Base-by-base conservation (phyloP, 768 basidiomycete species). In the Suillus subluteus region DNA sequence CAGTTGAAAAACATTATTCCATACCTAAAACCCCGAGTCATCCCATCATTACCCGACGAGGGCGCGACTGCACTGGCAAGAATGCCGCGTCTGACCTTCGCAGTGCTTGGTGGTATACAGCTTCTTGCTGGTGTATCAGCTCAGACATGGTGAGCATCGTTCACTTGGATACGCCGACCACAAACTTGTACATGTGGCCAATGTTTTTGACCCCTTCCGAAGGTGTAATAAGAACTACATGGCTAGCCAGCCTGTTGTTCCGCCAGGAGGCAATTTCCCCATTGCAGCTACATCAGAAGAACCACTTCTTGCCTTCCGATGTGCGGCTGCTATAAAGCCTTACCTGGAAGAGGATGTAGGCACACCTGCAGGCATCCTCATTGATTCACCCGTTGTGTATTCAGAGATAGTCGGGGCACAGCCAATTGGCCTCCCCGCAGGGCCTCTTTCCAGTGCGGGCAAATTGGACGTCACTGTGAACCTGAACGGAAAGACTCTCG, bases 161-260 rank as follows among this genome's bases (percentile, higher is more conserved):
- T 21, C 38, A 41, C 7, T 43, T 21, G 0, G 21, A 21, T 38
- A 2, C n/a, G n/a, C 30, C 50, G 26, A 58, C 62, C n/a, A 56
- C 66, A 62, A 52, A 55, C 16, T 30, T 40, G 58, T 32, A 32
- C 5, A 32, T 21, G 48, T 43, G 6, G 18, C 48, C 35, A 43
- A 41, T 55, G 26, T 26, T 48, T 13, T 23, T 12, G 52, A 56
- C 18, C 21, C 52, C 30, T 55, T 23, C 41, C 15, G 26, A 54
- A 88, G 86, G 87, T 88, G 87, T 69, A 82, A 82, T 37, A 88
- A 88, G 68, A 78, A 86, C 63, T 88, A 88, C 70, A 83, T 80
- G 80, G 71, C 81, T 4, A 76, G 77, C 1, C 76, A 79, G 43
- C 80, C 79, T 18, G 63, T 82, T 37, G 76, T 79, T 8, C 75